A percentile compares a stretch with the other conserved stretches of the same genome.
phyloP scores from a whole-genome alignment of 2,329 filamentous ascomycete genomes.

The Beauveria medogensis region DNA sequence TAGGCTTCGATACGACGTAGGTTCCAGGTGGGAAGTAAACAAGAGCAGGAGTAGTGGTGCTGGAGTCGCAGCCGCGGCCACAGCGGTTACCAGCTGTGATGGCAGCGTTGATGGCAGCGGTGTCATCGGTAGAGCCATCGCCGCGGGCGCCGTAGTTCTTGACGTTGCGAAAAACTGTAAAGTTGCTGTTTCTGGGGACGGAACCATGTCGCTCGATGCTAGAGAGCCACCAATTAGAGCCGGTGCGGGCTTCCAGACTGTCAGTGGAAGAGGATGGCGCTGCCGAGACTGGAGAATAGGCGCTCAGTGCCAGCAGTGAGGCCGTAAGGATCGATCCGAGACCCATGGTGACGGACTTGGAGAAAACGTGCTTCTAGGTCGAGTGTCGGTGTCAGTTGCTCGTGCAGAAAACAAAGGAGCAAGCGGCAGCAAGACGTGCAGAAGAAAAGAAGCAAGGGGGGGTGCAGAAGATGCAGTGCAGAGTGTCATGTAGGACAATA shows the following conservation, averaged over 20 bases:
- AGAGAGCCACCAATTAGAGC: conserved; percentile 62
- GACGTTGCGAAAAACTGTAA: conserved; percentile 71
- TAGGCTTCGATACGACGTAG: conserved; percentile 71
- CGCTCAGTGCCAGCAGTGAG: conserved; percentile 11
- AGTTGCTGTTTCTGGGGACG: conserved; percentile 47
- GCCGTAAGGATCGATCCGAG: conserved; percentile 10
- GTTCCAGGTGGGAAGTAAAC: conserved; percentile 89
- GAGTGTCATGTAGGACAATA: conserved; percentile 4
- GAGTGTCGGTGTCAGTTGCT: background rate
- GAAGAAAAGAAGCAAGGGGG: background rate
- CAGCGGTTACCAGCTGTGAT: conserved; percentile 74
- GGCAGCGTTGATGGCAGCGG: conserved; percentile 77
- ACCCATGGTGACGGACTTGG: conserved; percentile 7
- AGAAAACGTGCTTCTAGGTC: background rate
- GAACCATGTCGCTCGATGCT: conserved; percentile 61
- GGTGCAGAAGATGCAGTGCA: background rate
- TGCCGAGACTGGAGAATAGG: conserved; percentile 10
- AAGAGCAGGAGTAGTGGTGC: conserved; percentile 73
- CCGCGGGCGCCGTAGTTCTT: conserved; percentile 67
- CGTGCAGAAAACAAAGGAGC: background rate
- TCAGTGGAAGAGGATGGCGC: conserved; percentile 7
- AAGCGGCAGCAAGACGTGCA: background rate
- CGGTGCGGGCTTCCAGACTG: conserved; percentile 17
- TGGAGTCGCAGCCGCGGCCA: conserved; percentile 72
- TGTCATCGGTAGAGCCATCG: conserved; percentile 69